A percentile compares a stretch with the other conserved stretches of the same genome.
phyloP scores from a whole-genome alignment of 2,329 filamentous ascomycete species.

The Trematosphaeria pertusa region DNA sequence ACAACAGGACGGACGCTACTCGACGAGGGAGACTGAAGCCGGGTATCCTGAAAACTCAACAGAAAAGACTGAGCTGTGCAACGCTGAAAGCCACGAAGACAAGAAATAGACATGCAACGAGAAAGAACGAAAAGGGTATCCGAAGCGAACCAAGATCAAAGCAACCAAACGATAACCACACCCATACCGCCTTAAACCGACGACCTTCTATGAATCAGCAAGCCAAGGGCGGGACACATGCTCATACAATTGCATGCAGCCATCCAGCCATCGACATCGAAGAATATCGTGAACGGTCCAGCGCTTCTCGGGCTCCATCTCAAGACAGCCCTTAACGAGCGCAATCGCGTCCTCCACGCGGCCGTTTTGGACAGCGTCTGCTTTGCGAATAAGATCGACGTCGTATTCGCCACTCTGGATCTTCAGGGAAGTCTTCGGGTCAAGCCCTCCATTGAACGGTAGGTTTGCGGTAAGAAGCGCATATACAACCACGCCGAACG shows the following conservation, averaged over 20 bases:
- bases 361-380: slow-evolving; percentile 45
- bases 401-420: slow-evolving; percentile 69
- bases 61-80: slow-evolving; percentile 9
- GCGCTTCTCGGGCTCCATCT: slow-evolving; percentile 61
- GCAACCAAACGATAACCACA: slow-evolving; percentile 9
- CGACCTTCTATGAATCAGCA: slow-evolving; percentile 21
- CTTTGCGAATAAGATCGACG: slow-evolving; percentile 55
- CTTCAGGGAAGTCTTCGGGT: slow-evolving; percentile 64
- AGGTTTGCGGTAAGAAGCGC: slow-evolving; percentile 66
- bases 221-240: slow-evolving; percentile 39
- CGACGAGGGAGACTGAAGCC: slow-evolving; percentile 5
- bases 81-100: background rate
- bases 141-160: slow-evolving; percentile 13
- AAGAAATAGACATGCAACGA: slow-evolving; percentile 3
- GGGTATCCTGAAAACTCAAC: slow-evolving; percentile 12
- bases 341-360: slow-evolving; percentile 58
- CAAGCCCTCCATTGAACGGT: slow-evolving; percentile 67
- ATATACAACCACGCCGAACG: slow-evolving; percentile 69
- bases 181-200: slow-evolving; percentile 6
- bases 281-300: slow-evolving; percentile 66
- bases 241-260: slow-evolving; percentile 39
- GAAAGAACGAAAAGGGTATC: slow-evolving; percentile 32
- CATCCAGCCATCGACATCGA: slow-evolving; percentile 61
- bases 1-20: background rate
- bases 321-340: slow-evolving; percentile 66